Evolutionary conservation across 257 asterid species (phyloP).

Genomic region (Fraxinus cuspidata): DNA sequence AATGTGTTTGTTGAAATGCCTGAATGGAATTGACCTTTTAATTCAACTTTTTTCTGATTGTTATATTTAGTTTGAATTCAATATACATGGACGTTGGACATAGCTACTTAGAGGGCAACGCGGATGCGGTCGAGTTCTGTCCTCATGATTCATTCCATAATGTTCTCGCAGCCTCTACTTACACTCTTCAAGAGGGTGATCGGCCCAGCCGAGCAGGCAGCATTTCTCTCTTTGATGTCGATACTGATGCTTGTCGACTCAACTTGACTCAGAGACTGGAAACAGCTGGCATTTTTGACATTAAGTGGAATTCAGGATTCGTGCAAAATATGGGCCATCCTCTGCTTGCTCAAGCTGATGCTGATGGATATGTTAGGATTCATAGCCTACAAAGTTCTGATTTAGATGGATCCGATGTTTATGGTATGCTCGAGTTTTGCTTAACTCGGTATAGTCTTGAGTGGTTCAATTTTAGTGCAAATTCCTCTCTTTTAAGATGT

Average conservation of each 20-base stretch:
- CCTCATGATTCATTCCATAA: slow-evolving; percentile 60
- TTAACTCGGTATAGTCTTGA: neutral
- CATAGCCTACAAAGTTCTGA: slow-evolving; percentile 45
- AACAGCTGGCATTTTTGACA: slow-evolving; percentile 82
- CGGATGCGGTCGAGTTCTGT: slow-evolving; percentile 93
- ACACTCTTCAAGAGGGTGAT: slow-evolving; percentile 88
- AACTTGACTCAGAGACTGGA: slow-evolving; percentile 52
- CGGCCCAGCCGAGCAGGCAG: slow-evolving; percentile 73
- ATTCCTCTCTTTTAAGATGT: neutral
- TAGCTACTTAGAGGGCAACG: slow-evolving; percentile 74
- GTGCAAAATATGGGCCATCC: slow-evolving; percentile 36
- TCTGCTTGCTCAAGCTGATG: slow-evolving; percentile 96
- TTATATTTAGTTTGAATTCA: neutral
- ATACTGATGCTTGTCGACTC: slow-evolving; percentile 53
- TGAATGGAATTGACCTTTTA: neutral
- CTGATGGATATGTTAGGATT: slow-evolving; percentile 74
- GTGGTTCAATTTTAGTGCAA: neutral
- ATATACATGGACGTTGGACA: slow-evolving; percentile 66
- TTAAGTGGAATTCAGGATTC: slow-evolving; percentile 71
- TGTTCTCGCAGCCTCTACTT: slow-evolving; percentile 88
- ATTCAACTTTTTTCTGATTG: neutral
- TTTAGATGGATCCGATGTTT: slow-evolving; percentile 32
- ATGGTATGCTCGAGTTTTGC: slow-evolving; percentile 36
- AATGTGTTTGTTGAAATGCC: slow-evolving; percentile 16
- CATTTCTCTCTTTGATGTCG: slow-evolving; percentile 70